Evolutionary conservation across 148 eudicot genomes (phyloP), one percentile per base, ranked within the genome.

Genomic region (Drosera capensis): DNA sequence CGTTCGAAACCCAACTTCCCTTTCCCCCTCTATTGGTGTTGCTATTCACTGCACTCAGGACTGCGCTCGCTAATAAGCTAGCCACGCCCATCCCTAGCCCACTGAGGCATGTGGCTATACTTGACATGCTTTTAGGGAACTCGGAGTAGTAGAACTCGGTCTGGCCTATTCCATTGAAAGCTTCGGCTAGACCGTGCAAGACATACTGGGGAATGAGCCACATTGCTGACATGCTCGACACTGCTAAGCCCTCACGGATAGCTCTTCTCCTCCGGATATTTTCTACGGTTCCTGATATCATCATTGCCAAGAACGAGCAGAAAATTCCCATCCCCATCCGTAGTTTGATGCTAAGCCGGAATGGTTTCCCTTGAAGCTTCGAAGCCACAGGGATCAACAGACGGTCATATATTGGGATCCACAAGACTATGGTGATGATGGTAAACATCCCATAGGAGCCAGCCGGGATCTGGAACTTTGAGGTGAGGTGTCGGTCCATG

Each of bases 281-380:
- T 55, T 83, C 94, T 14, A 75, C 52, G 0, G 57, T 30, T 0
- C 78, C 78, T 0, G 65, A 11, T 2, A 49, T 48, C 6, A 43
- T 49, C 60, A 76, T 57, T 25, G 82, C 38, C 6, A 58, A 0
- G 50, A 70, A 59, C 9, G 75, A 65, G 24, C 70, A 20, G 2
- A 66, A 46, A 23, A 79, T 56, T 1, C 94, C 87, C 11, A 68
- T 42, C 14, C 87, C 94, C 81, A 83, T 83, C 57, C 87, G 59
- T 1, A 30, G 45, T 53, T 49, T 75, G 3, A 68, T 38, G 23
- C 48, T 54, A 0, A 79, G 40, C 6, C 38, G 59, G 9, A 48
- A 55, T 0, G 78, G 71, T 30, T 58, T 73, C 14, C 68, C 61
- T 48, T 35, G 57, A 7, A 58, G 21, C 48, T 38, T 57, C 5